These are phyloP conservation scores for Mucor plumbeus DNA, from an alignment of 371 early-diverging fungal genomes.

Conservation along the genomic window DNA sequence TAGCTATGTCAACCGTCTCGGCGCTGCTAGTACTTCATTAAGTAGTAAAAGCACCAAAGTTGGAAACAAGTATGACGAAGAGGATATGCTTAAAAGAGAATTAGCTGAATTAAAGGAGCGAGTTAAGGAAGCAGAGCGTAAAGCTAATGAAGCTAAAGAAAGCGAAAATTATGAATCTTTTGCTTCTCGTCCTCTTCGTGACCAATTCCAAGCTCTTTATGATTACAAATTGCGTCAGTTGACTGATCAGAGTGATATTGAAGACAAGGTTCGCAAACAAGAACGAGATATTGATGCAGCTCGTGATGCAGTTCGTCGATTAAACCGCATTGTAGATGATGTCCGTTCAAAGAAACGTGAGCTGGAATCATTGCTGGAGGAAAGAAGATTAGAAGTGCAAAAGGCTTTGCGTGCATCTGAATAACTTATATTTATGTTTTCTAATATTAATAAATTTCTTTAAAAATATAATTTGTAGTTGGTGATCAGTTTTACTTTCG, in stretches of 20 bases:
- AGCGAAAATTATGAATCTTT: slow-evolving; percentile 42
- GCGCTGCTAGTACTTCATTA: slow-evolving; percentile 56
- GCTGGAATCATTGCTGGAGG: slow-evolving; percentile 39
- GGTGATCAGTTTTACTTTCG: too few relatives aligned
- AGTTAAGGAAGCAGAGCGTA: slow-evolving; percentile 48
- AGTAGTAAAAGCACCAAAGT: slow-evolving; percentile 44
- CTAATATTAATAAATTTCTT: too few relatives aligned
- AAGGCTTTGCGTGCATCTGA: slow-evolving; percentile 34
- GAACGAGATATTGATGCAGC: slow-evolving; percentile 59
- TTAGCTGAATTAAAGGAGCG: slow-evolving; percentile 47
- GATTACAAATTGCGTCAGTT: slow-evolving; percentile 56
- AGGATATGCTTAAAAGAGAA: slow-evolving; percentile 52
- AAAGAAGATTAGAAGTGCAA: slow-evolving; percentile 39
- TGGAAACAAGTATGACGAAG: slow-evolving; percentile 51
- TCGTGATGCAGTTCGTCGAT: slow-evolving; percentile 52
- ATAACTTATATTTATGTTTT: slow-evolving; percentile 5
- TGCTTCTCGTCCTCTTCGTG: slow-evolving; percentile 49
- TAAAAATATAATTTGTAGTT: too few relatives aligned
- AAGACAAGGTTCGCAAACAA: slow-evolving; percentile 52
- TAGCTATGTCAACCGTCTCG: slow-evolving; percentile 55
- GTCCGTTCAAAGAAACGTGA: slow-evolving; percentile 53
- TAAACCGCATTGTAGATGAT: slow-evolving; percentile 53
- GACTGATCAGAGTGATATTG: slow-evolving; percentile 53
- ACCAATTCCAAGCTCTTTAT: slow-evolving; percentile 56
- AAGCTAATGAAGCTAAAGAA: slow-evolving; percentile 28